phyloP scores from a whole-genome alignment of 495 filamentous ascomycete genomes.

The Lasiosphaeria hispida region DNA sequence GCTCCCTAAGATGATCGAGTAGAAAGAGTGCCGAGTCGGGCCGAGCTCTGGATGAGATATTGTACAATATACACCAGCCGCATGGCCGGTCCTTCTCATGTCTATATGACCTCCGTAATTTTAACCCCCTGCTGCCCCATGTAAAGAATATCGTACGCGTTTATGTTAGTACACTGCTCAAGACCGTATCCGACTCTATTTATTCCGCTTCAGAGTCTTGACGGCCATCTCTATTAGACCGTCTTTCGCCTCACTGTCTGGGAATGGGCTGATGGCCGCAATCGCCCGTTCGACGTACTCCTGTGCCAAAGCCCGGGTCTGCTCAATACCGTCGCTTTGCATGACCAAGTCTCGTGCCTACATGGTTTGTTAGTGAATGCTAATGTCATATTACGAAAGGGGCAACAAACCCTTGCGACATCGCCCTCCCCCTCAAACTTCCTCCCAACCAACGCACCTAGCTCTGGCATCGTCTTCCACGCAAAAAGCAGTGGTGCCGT shows the following conservation, averaged over 20 bases:
- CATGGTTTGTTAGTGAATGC: slow-evolving; percentile 16
- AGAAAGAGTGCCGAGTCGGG: slow-evolving; percentile 1
- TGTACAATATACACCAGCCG: slow-evolving; percentile 12
- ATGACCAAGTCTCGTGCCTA: slow-evolving; percentile 84
- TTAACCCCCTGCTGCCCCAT: not conserved
- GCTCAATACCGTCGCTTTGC: slow-evolving; percentile 80
- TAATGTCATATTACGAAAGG: not conserved
- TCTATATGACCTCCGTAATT: slow-evolving; percentile 8
- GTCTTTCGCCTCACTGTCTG: slow-evolving; percentile 86
- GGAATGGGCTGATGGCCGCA: slow-evolving; percentile 74
- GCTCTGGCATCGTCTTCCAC: slow-evolving; percentile 83
- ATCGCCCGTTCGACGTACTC: slow-evolving; percentile 90
- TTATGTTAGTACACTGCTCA: slow-evolving; percentile 13
- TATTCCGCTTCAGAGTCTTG: slow-evolving; percentile 85
- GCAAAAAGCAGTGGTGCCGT: slow-evolving; percentile 96
- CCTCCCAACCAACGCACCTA: slow-evolving; percentile 85
- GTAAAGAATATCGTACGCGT: not conserved
- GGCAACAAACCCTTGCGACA: slow-evolving; percentile 65
- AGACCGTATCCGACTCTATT: slow-evolving; percentile 45
- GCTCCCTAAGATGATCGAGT: not conserved
- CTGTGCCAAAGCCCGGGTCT: slow-evolving; percentile 83
- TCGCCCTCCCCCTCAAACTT: slow-evolving; percentile 85
- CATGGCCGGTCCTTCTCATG: slow-evolving; percentile 2
- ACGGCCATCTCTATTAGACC: slow-evolving; percentile 90
- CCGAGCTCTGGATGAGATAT: slow-evolving; percentile 1